Conservation (phyloP, 1,284 basidiomycete genomes). For the Pseudozyma hubeiensis region DNA sequence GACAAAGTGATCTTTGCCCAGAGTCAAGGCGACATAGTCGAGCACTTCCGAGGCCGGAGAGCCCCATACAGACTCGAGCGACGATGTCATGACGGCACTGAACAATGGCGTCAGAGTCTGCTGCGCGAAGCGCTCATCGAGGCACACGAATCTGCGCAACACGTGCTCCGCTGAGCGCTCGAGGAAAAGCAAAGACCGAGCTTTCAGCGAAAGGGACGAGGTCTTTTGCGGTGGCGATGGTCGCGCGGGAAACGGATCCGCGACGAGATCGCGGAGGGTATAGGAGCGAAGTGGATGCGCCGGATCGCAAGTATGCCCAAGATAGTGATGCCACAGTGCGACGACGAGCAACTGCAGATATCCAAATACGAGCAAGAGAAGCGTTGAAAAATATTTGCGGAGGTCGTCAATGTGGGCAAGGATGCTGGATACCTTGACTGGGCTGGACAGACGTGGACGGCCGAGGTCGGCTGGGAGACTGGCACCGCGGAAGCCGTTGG, state of each 20-base stretch:
- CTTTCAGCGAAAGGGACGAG: not conserved
- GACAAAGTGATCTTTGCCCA: slow-evolving; percentile 59
- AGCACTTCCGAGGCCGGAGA: slow-evolving; percentile 63
- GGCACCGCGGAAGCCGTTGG: slow-evolving; percentile 49
- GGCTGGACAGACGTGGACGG: not conserved
- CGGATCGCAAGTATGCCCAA: slow-evolving; percentile 50
- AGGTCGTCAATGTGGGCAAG: slow-evolving; percentile 4
- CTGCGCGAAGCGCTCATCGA: slow-evolving; percentile 43
- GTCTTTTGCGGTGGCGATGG: not conserved
- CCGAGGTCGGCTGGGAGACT: slow-evolving; percentile 35
- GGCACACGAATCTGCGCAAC: slow-evolving; percentile 13
- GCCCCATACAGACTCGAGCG: slow-evolving; percentile 31
- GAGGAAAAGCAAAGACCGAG: not conserved
- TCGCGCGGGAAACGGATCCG: slow-evolving; percentile 21
- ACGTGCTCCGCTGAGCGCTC: slow-evolving; percentile 18
- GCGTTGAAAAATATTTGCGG: slow-evolving; percentile 18
- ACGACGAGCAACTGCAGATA: slow-evolving; percentile 58
- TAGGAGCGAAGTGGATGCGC: slow-evolving; percentile 36
- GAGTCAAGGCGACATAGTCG: slow-evolving; percentile 64
- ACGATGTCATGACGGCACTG: slow-evolving; percentile 60
- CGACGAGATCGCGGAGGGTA: slow-evolving; percentile 37
- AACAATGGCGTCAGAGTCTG: slow-evolving; percentile 58
- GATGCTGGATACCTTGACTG: slow-evolving; percentile 14
- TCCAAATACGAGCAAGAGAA: slow-evolving; percentile 45
- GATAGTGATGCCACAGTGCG: slow-evolving; percentile 49